Base-by-base conservation (phyloP, 805 yeast genomes). In the Wickerhamiella qilinensis region DNA sequence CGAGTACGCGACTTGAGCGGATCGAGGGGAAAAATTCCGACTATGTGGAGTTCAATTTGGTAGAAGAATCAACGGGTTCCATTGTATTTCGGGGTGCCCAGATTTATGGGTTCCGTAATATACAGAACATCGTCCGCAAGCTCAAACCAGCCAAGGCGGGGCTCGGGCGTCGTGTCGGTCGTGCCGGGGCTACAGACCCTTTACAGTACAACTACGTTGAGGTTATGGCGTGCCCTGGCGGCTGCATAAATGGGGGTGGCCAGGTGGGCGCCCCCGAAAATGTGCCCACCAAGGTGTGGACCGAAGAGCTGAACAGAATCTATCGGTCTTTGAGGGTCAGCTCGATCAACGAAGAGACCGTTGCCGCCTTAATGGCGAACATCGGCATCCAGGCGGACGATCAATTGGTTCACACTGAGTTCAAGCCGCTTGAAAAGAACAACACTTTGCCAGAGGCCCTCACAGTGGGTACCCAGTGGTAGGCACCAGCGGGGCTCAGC, bases 201-300 rank as follows among this genome's bases (percentile, higher is more conserved):
- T 57, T 70, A 24, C 64, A 62, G 30, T 76, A 81, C 48, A 91
- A 83, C 44, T 82, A 79, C 48, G 81, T 88, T 4, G 98, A 91
- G 51, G 79, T 91, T 33, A 88, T 85, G 95, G 98, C 98, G 1
- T 91, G 98, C 56, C 98, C 98, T 4, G 85, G 83, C 21, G 98
- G 98, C 1, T 91, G 97, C 53, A 81, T 86, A 40, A 91, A 88
- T 52, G 98, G 98, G 9, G 97, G 98, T 18, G 98, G 98, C 0
- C 86, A 85, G 50, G 69, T 84, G 16, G 67, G 71, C 3, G 65
- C 56, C 11, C 59, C 59, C n/a, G 55, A 44, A 16, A 50, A 41
- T 25, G 42, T 49, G 14, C 47, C 49, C 12, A 36, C 43, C 36
- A 52, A 49, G 38, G 57, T 52, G 35, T 60, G 58, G 60, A 47